Conservation (phyloP, 495 filamentous ascomycete species). For the Aspergillus mulundensis region DNA sequence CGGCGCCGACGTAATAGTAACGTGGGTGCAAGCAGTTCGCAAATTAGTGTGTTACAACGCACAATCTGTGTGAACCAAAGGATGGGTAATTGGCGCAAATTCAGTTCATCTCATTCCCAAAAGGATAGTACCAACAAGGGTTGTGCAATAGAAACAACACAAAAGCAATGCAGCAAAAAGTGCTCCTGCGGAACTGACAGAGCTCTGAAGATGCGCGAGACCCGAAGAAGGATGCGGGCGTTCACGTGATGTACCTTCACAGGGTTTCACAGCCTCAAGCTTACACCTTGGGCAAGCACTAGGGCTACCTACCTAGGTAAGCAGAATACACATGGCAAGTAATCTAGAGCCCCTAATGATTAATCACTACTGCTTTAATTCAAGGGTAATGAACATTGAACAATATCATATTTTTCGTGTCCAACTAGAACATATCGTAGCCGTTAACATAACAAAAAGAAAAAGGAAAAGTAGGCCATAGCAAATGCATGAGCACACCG, state of each 20-base stretch:
- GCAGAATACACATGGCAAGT: no score
- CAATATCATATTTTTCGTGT: constrained; percentile 28
- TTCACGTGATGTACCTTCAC: constrained; percentile 25
- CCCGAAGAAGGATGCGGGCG: constrained; percentile 16
- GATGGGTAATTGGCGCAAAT: background rate
- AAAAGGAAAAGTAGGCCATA: constrained; percentile 25
- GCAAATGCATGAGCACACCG: constrained; percentile 26
- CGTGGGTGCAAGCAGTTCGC: background rate
- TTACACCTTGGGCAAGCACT: no score
- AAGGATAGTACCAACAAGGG: background rate
- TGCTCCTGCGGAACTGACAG: constrained; percentile 13
- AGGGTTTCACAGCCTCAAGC: no score
- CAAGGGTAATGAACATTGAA: constrained; percentile 5
- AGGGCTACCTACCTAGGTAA: no score
- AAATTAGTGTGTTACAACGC: no score
- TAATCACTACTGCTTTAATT: background rate
- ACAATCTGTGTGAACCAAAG: no score
- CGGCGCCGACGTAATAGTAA: background rate
- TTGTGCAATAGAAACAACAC: background rate
- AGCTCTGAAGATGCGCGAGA: constrained; percentile 20
- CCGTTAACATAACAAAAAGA: constrained; percentile 28
- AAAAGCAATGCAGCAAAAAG: constrained; percentile 3
- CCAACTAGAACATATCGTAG: constrained; percentile 26
- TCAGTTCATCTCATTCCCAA: background rate
- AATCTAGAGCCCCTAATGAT: no score